Evolutionary conservation across 2,329 filamentous ascomycete genomes (phyloP).

Genomic region (Sordariomycetes sp.): DNA sequence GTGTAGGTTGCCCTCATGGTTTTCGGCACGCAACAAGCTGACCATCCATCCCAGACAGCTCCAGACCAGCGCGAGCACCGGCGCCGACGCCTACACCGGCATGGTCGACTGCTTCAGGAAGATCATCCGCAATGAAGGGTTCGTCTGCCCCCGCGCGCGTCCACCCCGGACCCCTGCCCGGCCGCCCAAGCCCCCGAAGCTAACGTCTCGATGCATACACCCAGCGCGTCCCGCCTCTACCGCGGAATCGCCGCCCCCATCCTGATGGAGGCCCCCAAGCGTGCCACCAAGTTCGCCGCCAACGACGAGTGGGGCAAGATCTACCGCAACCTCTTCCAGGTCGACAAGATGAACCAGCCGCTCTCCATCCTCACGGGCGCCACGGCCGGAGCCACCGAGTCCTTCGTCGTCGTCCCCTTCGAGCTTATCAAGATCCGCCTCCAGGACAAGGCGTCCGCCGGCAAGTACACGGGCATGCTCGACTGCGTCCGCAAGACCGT

Average conservation of each 20-base stretch:
- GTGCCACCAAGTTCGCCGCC: slow-evolving; percentile 96
- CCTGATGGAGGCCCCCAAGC: slow-evolving; percentile 89
- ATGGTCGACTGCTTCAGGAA: slow-evolving; percentile 98
- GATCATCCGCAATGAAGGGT: slow-evolving; percentile 95
- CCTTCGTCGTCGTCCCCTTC: slow-evolving; percentile 95
- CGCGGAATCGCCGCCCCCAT: slow-evolving; percentile 93
- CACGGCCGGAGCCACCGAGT: slow-evolving; percentile 87
- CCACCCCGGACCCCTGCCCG: neutral
- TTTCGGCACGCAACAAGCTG: neutral
- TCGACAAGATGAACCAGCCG: slow-evolving; percentile 79
- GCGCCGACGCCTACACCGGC: slow-evolving; percentile 83
- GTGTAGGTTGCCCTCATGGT: slow-evolving; percentile 50
- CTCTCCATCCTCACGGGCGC: slow-evolving; percentile 90
- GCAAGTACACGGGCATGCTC: slow-evolving; percentile 75
- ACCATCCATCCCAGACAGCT: slow-evolving; percentile 53
- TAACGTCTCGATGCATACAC: slow-evolving; percentile 1
- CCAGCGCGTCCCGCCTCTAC: slow-evolving; percentile 79
- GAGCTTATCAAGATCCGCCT: slow-evolving; percentile 97
- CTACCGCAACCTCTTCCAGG: slow-evolving; percentile 79
- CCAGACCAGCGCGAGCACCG: slow-evolving; percentile 62
- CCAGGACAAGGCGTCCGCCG: slow-evolving; percentile 87
- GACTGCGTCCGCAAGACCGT: slow-evolving; percentile 77
- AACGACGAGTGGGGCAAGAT: slow-evolving; percentile 97
- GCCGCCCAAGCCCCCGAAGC: neutral
- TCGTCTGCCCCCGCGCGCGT: slow-evolving; percentile 18